These are phyloP conservation scores for Hebeloma cylindrosporum DNA, from an alignment of 768 basidiomycete genomes.

Conservation along the genomic window DNA sequence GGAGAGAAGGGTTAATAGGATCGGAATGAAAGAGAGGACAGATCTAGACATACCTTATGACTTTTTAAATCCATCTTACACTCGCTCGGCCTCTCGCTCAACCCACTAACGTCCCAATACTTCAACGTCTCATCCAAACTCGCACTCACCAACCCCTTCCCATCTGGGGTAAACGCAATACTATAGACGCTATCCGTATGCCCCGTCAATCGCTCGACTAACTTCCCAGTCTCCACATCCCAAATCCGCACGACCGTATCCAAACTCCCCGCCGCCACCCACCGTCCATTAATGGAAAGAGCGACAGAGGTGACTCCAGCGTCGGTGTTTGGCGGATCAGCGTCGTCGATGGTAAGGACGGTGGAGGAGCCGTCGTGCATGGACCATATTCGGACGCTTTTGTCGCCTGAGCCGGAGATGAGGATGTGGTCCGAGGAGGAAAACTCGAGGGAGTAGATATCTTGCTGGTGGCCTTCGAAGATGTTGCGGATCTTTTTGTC, in stretches of 20 bases:
- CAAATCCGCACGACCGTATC: slow-evolving; percentile 76
- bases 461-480: slow-evolving; percentile 88
- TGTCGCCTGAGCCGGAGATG: slow-evolving; percentile 85
- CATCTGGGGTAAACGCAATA: slow-evolving; percentile 91
- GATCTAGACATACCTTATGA: slow-evolving; percentile 67
- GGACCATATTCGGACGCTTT: slow-evolving; percentile 50
- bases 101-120: slow-evolving; percentile 84
- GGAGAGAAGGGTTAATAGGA: no score
- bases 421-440: slow-evolving; percentile 82
- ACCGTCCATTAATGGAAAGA: slow-evolving; percentile 68
- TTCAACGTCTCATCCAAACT: slow-evolving; percentile 84
- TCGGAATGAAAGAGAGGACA: no score
- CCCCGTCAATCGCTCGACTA: slow-evolving; percentile 72
- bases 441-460: slow-evolving; percentile 94
- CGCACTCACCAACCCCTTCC: slow-evolving; percentile 83
- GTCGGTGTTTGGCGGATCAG: slow-evolving; percentile 35
- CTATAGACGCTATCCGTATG: slow-evolving; percentile 86
- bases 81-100: slow-evolving; percentile 41
- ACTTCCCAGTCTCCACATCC: slow-evolving; percentile 63
- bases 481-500: slow-evolving; percentile 75
- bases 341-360: slow-evolving; percentile 20
- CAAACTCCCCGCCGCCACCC: slow-evolving; percentile 62
- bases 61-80: slow-evolving; percentile 86
- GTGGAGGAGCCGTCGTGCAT: slow-evolving; percentile 39
- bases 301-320: slow-evolving; percentile 58